Base-by-base conservation (phyloP, 768 basidiomycete genomes). In the Mycena olivaceomarginata region DNA sequence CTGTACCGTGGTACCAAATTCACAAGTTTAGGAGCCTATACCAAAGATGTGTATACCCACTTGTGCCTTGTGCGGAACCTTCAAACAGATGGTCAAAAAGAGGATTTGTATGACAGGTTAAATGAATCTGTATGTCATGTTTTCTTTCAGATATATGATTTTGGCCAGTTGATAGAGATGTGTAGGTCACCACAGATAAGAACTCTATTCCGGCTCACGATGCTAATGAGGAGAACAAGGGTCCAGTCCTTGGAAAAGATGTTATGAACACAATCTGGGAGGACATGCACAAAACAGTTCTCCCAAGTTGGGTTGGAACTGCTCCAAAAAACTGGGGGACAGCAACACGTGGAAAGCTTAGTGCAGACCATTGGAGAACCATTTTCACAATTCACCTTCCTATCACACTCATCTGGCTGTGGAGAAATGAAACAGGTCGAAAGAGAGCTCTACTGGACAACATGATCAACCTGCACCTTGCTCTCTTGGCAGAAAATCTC, bases 351-450 rank as follows among this genome's bases (percentile, higher is more conserved):
- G 84, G 84, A 22, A 85, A 85, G 60, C 82, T 86, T 10, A 82
- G 78, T 43, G 86, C 86, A 0, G 84, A 87, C 57, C 83, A 89
- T 41, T 89, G 86, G 85, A 70, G 84, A 5, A 81, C 81, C 2
- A 72, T 83, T 2, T 84, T 83, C 72, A 81, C 82, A 0, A 81
- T 88, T 20, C 82, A 86, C 67, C 69, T 88, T 0, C 78, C 82
- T 0, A 81, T 88, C 51, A 86, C 85, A 2, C 79, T 89, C 5
- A 82, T 86, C 16, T 80, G 85, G 9, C 77, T 87, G 0, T 89
- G 87, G 87, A 80, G 82, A 1, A 37, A 65, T 25, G 74, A 80
- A 15, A 59, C 67, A 2, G 75, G 76, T 1, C 80, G 82, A 0
- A 67, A 69, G 12, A 46, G 77, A 12, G 48, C 76, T 12, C 75